Evolutionary conservation across 140 eudicot species (phyloP), one percentile per base, ranked within the genome.

Genomic region (Oenanthe javanica): DNA sequence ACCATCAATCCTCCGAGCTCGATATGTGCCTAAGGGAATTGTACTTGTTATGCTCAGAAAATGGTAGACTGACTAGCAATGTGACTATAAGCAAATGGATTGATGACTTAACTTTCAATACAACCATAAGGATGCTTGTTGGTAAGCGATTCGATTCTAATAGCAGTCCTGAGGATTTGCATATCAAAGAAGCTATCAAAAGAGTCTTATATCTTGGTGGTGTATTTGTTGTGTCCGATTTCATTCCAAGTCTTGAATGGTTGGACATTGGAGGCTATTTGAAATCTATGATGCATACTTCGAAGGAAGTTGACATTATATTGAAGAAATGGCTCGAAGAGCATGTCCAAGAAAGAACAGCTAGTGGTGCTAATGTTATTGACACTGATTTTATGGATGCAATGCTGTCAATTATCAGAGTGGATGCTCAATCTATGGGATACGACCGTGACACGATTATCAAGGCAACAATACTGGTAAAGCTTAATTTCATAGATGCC

Each of bases 391-490:
- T 93, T 82, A 85, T 93, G 69, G 91, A 91, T 81, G 96, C 85
- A 66, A 86, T 93, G 89, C 76, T 93, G 15, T 85, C 96, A 3
- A 75, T 40, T 38, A 51, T 93, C 0, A 57, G 84, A 15, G 88
- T 86, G 80, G 84, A 85, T 19, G 77, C 63, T 1, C 63, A 73
- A 38, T 71, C 79, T 54, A 82, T 69, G 13, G 87, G 89, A 4
- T 59, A 84, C 61, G 75, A 67, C 10, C 89, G 89, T 6, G 90
- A 87, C 46, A 86, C 85, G 51, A 73, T 89, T 72, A 89, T 92
- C 87, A 92, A 89, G 85, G 92, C 97, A 13, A 90, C 97, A 48
- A 72, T 86, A 59, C 43, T 84, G 87, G 97, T 89, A 81, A 31
- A 86, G 10, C 27, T 14, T 10, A 16, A 16, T 43, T 40, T 14